A percentile compares a stretch with the other conserved stretches of the same genome.
phyloP scores from a whole-genome alignment of 164 flowering plant genomes.

The Magnolia officinalis region DNA sequence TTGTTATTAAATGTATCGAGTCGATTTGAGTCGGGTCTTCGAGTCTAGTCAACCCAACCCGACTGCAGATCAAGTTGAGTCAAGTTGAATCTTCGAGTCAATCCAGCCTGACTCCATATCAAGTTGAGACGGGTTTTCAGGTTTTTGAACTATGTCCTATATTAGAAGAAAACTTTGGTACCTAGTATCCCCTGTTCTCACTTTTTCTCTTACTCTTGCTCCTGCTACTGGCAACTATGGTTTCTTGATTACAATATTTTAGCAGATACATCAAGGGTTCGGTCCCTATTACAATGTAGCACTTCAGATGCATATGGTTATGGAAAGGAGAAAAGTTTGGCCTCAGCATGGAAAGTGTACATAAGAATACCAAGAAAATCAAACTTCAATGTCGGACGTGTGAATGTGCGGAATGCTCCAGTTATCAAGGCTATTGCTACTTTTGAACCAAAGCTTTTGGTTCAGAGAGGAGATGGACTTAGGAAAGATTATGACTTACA shows the following conservation, averaged over 20 bases:
- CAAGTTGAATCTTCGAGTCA: too few relatives aligned
- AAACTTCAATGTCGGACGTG: conserved; percentile 18
- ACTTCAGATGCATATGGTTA: conserved; percentile 17
- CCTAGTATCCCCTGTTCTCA: neutral
- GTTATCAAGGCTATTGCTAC: conserved; percentile 61
- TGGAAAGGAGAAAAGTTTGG: conserved; percentile 31
- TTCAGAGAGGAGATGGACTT: conserved; percentile 24
- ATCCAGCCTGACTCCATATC: too few relatives aligned
- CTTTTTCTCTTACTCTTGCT: neutral
- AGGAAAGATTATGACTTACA: conserved; percentile 13
- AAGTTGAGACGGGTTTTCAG: too few relatives aligned
- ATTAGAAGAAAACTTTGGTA: too few relatives aligned
- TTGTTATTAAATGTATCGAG: too few relatives aligned
- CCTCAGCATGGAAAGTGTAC: conserved; percentile 29
- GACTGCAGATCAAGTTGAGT: too few relatives aligned
- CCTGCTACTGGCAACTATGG: neutral
- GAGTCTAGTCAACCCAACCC: too few relatives aligned
- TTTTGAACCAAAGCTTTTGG: conserved; percentile 38
- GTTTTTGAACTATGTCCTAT: too few relatives aligned
- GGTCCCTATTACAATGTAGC: conserved; percentile 18
- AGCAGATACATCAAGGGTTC: conserved; percentile 33
- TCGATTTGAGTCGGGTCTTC: too few relatives aligned
- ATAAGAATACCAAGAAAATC: conserved; percentile 26
- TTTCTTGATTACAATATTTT: conserved; percentile 2
- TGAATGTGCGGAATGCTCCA: conserved; percentile 17